Conservation (phyloP, 2,329 filamentous ascomycete genomes). For the Talaromyces sp. region DNA sequence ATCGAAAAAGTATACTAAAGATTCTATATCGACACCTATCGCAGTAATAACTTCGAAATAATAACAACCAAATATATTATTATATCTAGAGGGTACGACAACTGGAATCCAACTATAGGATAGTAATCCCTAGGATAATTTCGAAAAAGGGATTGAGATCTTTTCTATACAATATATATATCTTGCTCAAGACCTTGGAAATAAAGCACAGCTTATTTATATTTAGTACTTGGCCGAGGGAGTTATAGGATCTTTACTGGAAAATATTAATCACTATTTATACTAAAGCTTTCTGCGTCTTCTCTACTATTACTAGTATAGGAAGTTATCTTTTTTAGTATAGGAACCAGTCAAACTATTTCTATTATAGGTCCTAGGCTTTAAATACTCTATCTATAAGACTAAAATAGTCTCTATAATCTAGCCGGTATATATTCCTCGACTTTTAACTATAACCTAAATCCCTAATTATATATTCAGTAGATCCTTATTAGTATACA, state of each 20-base stretch:
- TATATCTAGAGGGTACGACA: no score
- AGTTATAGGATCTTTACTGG: not conserved
- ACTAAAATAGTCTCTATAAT: not conserved
- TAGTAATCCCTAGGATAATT: not conserved
- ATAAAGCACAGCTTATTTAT: not conserved
- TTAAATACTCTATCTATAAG: not conserved
- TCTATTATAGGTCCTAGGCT: constrained; percentile 1
- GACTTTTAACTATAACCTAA: not conserved
- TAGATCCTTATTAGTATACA: not conserved
- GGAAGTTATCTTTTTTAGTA: not conserved
- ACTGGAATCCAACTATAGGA: not conserved
- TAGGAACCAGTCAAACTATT: constrained; percentile 1
- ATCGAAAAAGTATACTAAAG: no score
- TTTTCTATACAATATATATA: not conserved
- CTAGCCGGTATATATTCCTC: not conserved
- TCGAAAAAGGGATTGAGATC: not conserved
- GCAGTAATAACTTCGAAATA: no score
- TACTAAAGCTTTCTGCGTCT: not conserved
- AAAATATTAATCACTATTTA: not conserved
- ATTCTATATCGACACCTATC: no score
- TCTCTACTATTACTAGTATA: not conserved
- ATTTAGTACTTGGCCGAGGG: not conserved
- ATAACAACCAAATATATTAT: no score
- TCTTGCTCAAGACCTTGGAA: not conserved
- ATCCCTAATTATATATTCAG: not conserved